Conservation (phyloP, 306 rosid genomes). For the Oxytropis ochrocephala region DNA sequence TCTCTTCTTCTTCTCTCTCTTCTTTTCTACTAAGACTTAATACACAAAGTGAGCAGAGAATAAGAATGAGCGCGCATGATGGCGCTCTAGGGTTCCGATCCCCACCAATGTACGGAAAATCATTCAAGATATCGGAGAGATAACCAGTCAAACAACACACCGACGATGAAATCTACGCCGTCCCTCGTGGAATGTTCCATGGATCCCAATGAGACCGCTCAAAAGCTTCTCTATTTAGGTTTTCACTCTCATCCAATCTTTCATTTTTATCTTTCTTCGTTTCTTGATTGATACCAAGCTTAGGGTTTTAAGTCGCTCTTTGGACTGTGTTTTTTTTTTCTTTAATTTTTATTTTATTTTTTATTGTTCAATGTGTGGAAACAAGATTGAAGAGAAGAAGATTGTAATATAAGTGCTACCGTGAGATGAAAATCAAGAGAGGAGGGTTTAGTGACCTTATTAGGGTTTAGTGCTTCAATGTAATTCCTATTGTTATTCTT, state of each 20-base stretch:
- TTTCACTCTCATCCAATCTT: background rate
- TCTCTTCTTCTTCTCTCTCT: no score
- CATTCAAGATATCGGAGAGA: slow-evolving; percentile 65
- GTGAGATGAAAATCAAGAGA: background rate
- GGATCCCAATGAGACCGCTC: slow-evolving; percentile 88
- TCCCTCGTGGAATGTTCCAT: slow-evolving; percentile 65
- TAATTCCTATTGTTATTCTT: background rate
- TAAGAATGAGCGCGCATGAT: slow-evolving; percentile 49
- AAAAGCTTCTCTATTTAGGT: slow-evolving; percentile 63
- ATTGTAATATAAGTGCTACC: background rate
- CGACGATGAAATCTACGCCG: slow-evolving; percentile 77
- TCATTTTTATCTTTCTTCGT: background rate
- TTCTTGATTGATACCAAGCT: background rate
- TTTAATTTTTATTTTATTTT: background rate
- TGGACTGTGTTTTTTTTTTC: background rate
- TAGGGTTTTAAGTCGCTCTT: background rate
- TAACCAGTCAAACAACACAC: slow-evolving; percentile 74
- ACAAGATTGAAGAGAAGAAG: background rate
- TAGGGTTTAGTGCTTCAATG: slow-evolving; percentile 3
- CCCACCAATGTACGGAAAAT: slow-evolving; percentile 50
- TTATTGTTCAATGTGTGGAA: background rate
- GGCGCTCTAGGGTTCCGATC: slow-evolving; percentile 61
- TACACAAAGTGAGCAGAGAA: background rate
- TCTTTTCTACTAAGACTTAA: no score
- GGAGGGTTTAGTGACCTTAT: background rate